A percentile compares a stretch with the other conserved stretches of the same genome.
These are phyloP conservation scores for Penstemon davidsonii DNA, from an alignment of 257 asterid genomes.

Conservation along the genomic window DNA sequence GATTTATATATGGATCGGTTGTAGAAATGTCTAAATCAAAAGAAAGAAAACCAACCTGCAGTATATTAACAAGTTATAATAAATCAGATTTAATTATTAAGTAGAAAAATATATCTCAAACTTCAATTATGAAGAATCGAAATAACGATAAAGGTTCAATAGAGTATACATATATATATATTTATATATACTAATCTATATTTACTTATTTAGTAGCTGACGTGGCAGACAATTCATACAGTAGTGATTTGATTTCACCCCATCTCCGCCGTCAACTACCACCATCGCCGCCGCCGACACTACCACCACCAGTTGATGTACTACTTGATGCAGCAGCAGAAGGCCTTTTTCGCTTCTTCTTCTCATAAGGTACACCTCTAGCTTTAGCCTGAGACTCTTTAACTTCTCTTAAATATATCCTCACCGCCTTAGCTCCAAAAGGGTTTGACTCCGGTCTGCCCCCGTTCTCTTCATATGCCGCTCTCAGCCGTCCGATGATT, in stretches of 20 bases:
- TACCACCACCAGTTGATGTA: not conserved
- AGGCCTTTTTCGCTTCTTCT: slow-evolving; percentile 45
- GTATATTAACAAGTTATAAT: too few relatives aligned
- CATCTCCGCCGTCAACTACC: slow-evolving; percentile 1
- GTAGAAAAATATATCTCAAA: too few relatives aligned
- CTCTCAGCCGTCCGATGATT: slow-evolving; percentile 49
- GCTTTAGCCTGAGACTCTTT: slow-evolving; percentile 46
- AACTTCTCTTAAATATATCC: slow-evolving; percentile 47
- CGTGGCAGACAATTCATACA: slow-evolving; percentile 5
- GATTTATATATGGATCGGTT: too few relatives aligned
- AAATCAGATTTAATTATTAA: too few relatives aligned
- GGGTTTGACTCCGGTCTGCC: slow-evolving; percentile 44
- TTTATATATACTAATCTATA: too few relatives aligned
- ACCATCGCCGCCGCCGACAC: not conserved
- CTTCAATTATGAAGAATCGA: too few relatives aligned
- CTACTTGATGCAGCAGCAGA: not conserved
- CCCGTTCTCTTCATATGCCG: slow-evolving; percentile 52
- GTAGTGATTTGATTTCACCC: slow-evolving; percentile 7
- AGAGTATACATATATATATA: too few relatives aligned
- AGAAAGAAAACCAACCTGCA: too few relatives aligned
- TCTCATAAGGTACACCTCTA: slow-evolving; percentile 46
- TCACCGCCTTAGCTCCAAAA: slow-evolving; percentile 46
- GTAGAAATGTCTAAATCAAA: too few relatives aligned
- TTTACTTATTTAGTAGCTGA: not conserved
- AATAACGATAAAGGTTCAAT: too few relatives aligned